Evolutionary conservation across 2,329 filamentous ascomycete genomes (phyloP).

Genomic region (Byssothecium circinans): DNA sequence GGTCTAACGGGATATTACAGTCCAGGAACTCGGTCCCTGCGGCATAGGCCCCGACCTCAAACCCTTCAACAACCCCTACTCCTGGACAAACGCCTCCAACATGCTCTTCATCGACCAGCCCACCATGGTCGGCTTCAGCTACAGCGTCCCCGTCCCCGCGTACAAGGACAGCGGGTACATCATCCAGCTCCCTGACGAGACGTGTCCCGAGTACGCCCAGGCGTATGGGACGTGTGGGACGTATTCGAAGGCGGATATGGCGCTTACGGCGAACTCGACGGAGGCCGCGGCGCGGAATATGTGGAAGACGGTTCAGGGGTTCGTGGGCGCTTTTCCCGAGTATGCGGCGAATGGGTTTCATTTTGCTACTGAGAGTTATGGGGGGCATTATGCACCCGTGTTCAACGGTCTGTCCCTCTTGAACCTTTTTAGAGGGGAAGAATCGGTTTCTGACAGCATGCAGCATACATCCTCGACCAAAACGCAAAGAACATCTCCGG

Average conservation of each 20-base stretch:
- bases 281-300: slow-evolving; percentile 58
- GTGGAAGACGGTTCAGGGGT: slow-evolving; percentile 64
- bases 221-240: slow-evolving; percentile 55
- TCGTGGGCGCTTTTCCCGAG: slow-evolving; percentile 62
- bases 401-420: slow-evolving; percentile 46
- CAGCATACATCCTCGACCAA: slow-evolving; percentile 50
- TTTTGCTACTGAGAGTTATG: slow-evolving; percentile 60
- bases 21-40: slow-evolving; percentile 58
- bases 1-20: too few relatives aligned
- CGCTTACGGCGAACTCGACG: slow-evolving; percentile 57
- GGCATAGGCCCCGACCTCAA: slow-evolving; percentile 49
- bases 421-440: slow-evolving; percentile 3
- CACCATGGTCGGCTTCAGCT: slow-evolving; percentile 61
- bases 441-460: slow-evolving; percentile 45
- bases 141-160: slow-evolving; percentile 49
- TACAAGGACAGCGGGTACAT: slow-evolving; percentile 43
- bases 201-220: slow-evolving; percentile 55
- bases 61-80: slow-evolving; percentile 62
- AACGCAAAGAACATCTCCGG: slow-evolving; percentile 49
- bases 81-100: slow-evolving; percentile 65
- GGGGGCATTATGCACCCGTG: slow-evolving; percentile 61
- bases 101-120: slow-evolving; percentile 73
- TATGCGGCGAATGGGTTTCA: slow-evolving; percentile 53
- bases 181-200: slow-evolving; percentile 50
- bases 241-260: slow-evolving; percentile 55